Evolutionary conservation across 2,329 filamentous ascomycete species (phyloP).

Genomic region (Saccharata proteae): DNA sequence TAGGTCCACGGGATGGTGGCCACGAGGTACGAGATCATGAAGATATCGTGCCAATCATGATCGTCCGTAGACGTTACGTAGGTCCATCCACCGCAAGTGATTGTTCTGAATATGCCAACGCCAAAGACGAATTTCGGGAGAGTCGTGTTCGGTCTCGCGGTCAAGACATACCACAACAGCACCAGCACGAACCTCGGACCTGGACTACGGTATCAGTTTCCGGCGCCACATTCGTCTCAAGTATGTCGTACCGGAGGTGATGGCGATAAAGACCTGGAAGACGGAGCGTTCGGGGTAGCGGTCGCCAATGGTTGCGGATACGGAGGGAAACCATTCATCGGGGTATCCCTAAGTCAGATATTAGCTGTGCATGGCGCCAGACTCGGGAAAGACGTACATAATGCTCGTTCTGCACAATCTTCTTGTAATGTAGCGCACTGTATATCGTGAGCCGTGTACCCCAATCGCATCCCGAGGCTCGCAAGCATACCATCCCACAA

Average conservation of each 20-base stretch:
- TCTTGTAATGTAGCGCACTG: constrained; percentile 74
- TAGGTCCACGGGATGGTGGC: constrained; percentile 91
- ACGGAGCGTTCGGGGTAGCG: constrained; percentile 92
- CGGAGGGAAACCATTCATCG: constrained; percentile 91
- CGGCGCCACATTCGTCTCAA: constrained; percentile 1
- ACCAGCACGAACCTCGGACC: constrained; percentile 86
- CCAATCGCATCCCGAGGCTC: not conserved
- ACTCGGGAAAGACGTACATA: constrained; percentile 39
- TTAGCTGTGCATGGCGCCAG: constrained; percentile 9
- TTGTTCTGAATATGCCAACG: constrained; percentile 73
- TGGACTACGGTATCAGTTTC: constrained; percentile 19
- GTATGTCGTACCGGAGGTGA: constrained; percentile 62
- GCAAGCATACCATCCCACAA: constrained; percentile 49
- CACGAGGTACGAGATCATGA: constrained; percentile 97
- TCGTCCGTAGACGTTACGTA: constrained; percentile 98
- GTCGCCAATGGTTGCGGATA: constrained; percentile 94
- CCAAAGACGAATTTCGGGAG: constrained; percentile 72
- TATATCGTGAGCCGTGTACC: constrained; percentile 12
- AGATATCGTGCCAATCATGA: constrained; percentile 96
- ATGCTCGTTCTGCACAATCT: constrained; percentile 96
- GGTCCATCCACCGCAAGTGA: constrained; percentile 96
- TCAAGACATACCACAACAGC: constrained; percentile 83
- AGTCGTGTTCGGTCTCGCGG: constrained; percentile 58
- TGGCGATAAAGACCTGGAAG: constrained; percentile 94
- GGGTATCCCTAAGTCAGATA: constrained; percentile 39